Conservation (phyloP, 2,329 filamentous ascomycete species). For the Colletotrichum spinosum region DNA sequence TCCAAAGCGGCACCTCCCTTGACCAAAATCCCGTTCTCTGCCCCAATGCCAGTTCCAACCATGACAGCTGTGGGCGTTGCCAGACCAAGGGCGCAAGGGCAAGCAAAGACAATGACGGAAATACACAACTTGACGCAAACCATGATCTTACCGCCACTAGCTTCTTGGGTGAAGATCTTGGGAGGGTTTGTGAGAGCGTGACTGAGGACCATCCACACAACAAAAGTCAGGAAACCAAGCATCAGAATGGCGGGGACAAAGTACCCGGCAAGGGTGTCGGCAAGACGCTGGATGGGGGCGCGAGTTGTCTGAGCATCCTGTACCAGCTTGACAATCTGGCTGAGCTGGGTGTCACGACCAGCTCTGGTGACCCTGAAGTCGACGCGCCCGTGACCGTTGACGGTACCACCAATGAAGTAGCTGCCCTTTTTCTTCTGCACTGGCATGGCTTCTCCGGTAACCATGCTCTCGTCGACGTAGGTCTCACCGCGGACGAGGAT, state of each 20-base stretch:
- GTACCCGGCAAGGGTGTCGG: slow-evolving; percentile 90
- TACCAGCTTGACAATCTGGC: slow-evolving; percentile 98
- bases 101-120: slow-evolving; percentile 97
- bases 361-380: slow-evolving; percentile 94
- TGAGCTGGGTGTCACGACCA: slow-evolving; percentile 94
- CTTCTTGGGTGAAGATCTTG: slow-evolving; percentile 82
- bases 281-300: slow-evolving; percentile 93
- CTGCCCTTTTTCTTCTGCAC: slow-evolving; percentile 88
- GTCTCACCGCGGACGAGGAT: slow-evolving; percentile 88
- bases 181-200: slow-evolving; percentile 88
- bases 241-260: slow-evolving; percentile 92
- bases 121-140: slow-evolving; percentile 98
- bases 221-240: slow-evolving; percentile 86
- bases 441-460: slow-evolving; percentile 96
- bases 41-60: slow-evolving; percentile 97
- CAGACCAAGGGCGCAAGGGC: slow-evolving; percentile 94
- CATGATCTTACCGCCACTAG: slow-evolving; percentile 92
- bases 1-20: slow-evolving; percentile 95
- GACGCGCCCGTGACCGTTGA: slow-evolving; percentile 91
- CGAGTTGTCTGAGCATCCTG: slow-evolving; percentile 96
- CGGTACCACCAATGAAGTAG: slow-evolving; percentile 89
- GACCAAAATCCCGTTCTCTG: slow-evolving; percentile 95
- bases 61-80: slow-evolving; percentile 98
- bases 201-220: slow-evolving; percentile 94
- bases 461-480: slow-evolving; percentile 97